phyloP scores from a whole-genome alignment of 306 rosid genomes.

The Rosa persica region DNA sequence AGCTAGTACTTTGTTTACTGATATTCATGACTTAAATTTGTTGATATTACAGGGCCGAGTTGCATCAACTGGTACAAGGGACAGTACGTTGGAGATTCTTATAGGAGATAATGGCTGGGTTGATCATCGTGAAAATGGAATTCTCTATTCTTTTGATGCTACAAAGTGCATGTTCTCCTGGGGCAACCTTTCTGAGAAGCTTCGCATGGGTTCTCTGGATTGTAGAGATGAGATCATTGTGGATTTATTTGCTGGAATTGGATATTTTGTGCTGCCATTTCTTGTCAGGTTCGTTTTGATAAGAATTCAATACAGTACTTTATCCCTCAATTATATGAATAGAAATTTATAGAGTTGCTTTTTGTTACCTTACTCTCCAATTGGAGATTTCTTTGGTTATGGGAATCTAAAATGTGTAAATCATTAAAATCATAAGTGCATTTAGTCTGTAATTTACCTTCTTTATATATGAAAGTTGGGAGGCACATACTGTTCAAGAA shows the following conservation, averaged over 20 bases:
- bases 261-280: slow-evolving; percentile 92
- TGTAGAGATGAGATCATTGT: slow-evolving; percentile 75
- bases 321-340: slow-evolving; percentile 1
- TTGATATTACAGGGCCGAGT: slow-evolving; percentile 67
- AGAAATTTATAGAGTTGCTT: not conserved
- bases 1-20: slow-evolving; percentile 2
- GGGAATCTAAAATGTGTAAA: not conserved
- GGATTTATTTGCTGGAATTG: slow-evolving; percentile 91
- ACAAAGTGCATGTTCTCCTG: slow-evolving; percentile 98
- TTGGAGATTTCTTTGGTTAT: slow-evolving; percentile 8
- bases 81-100: slow-evolving; percentile 82
- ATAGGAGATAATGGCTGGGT: slow-evolving; percentile 94
- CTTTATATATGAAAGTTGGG: not conserved
- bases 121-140: slow-evolving; percentile 86
- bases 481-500: not conserved
- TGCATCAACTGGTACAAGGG: slow-evolving; percentile 88
- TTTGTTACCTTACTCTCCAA: not conserved
- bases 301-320: not conserved
- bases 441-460: not conserved
- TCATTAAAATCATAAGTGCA: not conserved
- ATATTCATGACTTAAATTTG: slow-evolving; percentile 18
- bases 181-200: slow-evolving; percentile 96
- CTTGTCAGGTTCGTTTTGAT: slow-evolving; percentile 65
- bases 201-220: slow-evolving; percentile 67
- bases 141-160: slow-evolving; percentile 77